Conservation (phyloP, 495 filamentous ascomycete species). For the Trichodelitschia bisporula region DNA sequence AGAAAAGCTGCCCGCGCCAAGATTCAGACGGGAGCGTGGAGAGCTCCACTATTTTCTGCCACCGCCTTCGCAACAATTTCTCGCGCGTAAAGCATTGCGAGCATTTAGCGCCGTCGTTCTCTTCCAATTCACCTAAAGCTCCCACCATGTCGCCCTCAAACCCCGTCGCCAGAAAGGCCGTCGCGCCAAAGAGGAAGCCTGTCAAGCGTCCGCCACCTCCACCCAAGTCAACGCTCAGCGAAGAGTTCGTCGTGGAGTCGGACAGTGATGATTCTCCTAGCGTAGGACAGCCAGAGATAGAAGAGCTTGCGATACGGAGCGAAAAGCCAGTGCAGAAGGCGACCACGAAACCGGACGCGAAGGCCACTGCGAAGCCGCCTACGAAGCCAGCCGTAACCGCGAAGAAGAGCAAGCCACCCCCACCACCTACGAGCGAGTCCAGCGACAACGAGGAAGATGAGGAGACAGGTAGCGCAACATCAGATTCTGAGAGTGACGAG, state of each 20-base stretch:
- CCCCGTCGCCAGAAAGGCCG: background rate
- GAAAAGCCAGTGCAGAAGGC: too few relatives aligned
- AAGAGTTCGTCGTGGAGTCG: background rate
- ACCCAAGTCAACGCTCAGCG: background rate
- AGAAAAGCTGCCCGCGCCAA: too few relatives aligned
- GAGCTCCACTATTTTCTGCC: background rate
- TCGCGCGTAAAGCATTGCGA: too few relatives aligned
- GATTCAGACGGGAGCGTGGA: background rate
- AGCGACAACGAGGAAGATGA: background rate
- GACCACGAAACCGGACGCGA: background rate
- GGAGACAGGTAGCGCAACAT: background rate
- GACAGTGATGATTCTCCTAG: background rate
- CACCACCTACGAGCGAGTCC: background rate
- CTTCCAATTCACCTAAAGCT: background rate
- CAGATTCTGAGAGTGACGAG: background rate
- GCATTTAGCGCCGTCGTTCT: slow-evolving; percentile 4
- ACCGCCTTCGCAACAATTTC: background rate
- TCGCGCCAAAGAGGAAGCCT: background rate
- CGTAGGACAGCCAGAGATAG: background rate
- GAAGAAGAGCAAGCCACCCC: background rate
- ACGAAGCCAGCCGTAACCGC: background rate
- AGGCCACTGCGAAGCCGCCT: background rate
- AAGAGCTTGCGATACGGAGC: background rate
- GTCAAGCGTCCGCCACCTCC: background rate
- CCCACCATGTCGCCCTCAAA: background rate